phyloP scores from a whole-genome alignment of 2,329 filamentous ascomycete species.

The Alternaria tenuissima region DNA sequence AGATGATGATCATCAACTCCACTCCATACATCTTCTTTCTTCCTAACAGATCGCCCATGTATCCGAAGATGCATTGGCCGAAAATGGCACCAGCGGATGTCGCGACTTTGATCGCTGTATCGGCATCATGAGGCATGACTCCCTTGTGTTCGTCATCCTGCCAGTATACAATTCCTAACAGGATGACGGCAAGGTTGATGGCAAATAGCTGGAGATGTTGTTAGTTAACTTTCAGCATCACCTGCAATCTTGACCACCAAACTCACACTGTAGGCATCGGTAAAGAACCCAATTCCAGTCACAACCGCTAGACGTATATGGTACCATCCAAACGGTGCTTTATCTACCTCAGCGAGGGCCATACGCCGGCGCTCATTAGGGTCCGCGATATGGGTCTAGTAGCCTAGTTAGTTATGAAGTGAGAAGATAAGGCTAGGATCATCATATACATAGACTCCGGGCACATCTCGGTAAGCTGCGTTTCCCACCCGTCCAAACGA shows the following conservation, averaged over 20 bases:
- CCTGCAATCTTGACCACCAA: neutral
- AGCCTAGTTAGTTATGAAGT: constrained; percentile 19
- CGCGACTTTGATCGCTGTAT: constrained; percentile 85
- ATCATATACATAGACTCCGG: constrained; percentile 33
- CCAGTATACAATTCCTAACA: constrained; percentile 84
- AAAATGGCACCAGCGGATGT: constrained; percentile 85
- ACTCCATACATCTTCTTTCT: constrained; percentile 83
- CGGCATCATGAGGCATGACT: constrained; percentile 69
- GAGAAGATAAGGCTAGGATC: neutral
- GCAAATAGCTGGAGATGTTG: constrained; percentile 62
- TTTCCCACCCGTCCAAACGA: constrained; percentile 41
- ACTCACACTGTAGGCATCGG: constrained; percentile 71
- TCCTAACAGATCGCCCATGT: constrained; percentile 77
- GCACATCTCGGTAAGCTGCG: constrained; percentile 43
- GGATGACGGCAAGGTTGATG: constrained; percentile 60
- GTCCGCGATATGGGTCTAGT: constrained; percentile 42
- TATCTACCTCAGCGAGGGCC: constrained; percentile 49
- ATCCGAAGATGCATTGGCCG: constrained; percentile 76
- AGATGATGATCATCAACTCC: constrained; percentile 52
- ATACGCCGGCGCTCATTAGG: constrained; percentile 49
- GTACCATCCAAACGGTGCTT: constrained; percentile 62
- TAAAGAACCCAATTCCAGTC: constrained; percentile 88
- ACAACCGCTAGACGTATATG: constrained; percentile 80
- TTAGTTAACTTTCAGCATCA: constrained; percentile 11
- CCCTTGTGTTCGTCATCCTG: constrained; percentile 55